Percentiles rank a stretch among this genome's conserved stretches.
Evolutionary conservation across 257 asterid species (phyloP).

Genomic region (Striga asiatica): DNA sequence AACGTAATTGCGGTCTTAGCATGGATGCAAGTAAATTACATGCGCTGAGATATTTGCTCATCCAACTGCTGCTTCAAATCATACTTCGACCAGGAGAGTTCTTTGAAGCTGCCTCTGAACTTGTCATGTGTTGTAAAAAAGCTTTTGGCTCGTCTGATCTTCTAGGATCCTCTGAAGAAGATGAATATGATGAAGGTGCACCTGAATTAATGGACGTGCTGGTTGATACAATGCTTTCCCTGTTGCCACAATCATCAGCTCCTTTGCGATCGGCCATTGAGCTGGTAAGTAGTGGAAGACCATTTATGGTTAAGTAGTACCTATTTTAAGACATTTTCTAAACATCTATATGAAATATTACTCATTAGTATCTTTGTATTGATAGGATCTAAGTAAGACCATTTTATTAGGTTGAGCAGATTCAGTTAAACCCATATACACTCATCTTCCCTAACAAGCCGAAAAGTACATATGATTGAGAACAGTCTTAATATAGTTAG

Average conservation of each 20-base stretch:
- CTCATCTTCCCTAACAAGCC: too few species aligned
- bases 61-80: conserved; percentile 88
- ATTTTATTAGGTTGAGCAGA: neutral
- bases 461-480: too few species aligned
- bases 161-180: conserved; percentile 60
- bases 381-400: neutral
- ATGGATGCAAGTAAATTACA: conserved; percentile 48
- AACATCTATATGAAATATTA: neutral
- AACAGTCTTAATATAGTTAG: too few species aligned
- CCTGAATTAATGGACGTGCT: conserved; percentile 86
- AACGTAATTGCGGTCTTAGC: conserved; percentile 48
- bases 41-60: conserved; percentile 72
- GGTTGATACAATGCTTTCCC: conserved; percentile 89
- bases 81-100: conserved; percentile 84
- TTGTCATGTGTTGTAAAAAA: conserved; percentile 75
- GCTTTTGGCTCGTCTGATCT: conserved; percentile 60
- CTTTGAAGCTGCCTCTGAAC: conserved; percentile 79
- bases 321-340: neutral
- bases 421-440: too few species aligned
- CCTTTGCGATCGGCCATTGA: conserved; percentile 87
- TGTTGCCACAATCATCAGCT: conserved; percentile 87
- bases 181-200: conserved; percentile 53
- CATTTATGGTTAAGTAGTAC: neutral
- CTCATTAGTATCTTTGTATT: neutral
- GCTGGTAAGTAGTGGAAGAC: conserved; percentile 41